Percentiles rank a stretch among this genome's conserved stretches.
phyloP scores from a whole-genome alignment of 495 filamentous ascomycete species.

The Friedmanniomyces simplex region DNA sequence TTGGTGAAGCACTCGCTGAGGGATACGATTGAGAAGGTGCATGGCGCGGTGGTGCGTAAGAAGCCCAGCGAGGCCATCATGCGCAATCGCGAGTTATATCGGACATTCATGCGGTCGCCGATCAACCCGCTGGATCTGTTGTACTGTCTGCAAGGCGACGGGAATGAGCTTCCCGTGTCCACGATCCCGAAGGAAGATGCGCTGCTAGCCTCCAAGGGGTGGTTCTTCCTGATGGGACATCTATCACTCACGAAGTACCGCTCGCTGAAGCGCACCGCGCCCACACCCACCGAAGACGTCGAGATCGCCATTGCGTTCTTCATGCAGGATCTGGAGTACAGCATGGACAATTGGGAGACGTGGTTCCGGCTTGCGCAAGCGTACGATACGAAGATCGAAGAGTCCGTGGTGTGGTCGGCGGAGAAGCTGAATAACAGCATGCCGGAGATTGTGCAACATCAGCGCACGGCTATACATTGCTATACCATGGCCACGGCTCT shows the following conservation, averaged over 20 bases:
- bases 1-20: slow-evolving; percentile 82
- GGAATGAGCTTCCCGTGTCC: slow-evolving; percentile 41
- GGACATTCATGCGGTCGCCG: slow-evolving; percentile 62
- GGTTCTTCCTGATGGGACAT: slow-evolving; percentile 87
- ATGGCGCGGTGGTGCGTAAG: slow-evolving; percentile 52
- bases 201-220: slow-evolving; percentile 65
- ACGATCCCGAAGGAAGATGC: slow-evolving; percentile 42
- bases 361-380: slow-evolving; percentile 93
- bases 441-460: slow-evolving; percentile 58
- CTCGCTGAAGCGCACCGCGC: slow-evolving; percentile 66
- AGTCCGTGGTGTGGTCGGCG: slow-evolving; percentile 85
- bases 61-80: slow-evolving; percentile 59
- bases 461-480: slow-evolving; percentile 81
- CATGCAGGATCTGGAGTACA: slow-evolving; percentile 75
- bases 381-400: slow-evolving; percentile 84
- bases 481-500: slow-evolving; percentile 83
- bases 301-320: slow-evolving; percentile 75
- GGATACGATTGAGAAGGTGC: slow-evolving; percentile 79
- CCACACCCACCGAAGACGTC: slow-evolving; percentile 73
- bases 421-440: slow-evolving; percentile 89
- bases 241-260: slow-evolving; percentile 81
- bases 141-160: slow-evolving; percentile 63
- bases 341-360: slow-evolving; percentile 78
- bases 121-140: slow-evolving; percentile 76
- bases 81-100: slow-evolving; percentile 66